Base-by-base conservation (phyloP, 169 alveolate species). In the Fabrea salina region DNA sequence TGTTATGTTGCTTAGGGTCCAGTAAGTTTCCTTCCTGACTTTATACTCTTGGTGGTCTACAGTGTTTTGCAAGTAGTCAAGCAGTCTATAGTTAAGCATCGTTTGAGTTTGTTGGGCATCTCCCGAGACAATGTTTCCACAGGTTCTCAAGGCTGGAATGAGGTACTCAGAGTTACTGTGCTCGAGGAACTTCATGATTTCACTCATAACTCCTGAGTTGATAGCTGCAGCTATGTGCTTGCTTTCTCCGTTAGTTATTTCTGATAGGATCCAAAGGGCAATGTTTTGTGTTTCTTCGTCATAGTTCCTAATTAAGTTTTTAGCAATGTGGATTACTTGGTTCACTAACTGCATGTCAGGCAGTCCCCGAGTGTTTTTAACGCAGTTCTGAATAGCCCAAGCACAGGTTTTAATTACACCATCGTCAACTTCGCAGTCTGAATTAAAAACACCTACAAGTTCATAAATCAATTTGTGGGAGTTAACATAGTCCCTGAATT, bases 121-220 rank as follows among this genome's bases (percentile, higher is more conserved):
- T 33, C 99, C 99, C 11, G 98, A 96, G 8, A 96, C 98, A 75
- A 95, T 85, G 88, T 98, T 98, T 32, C 99, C 99, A 25, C 97
- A 94, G 16, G 98, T 91, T 53, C 99, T 90, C 4, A 98, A 89
- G 3, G 99, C 97, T n/a, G 99, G 99, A 3, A 98, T 95, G 79
- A 95, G 96, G 30, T 97, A 96, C 54, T 95, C 91, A 25, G 94
- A 84, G 16, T 91, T 84, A 4, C 91, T 68, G 78, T 96, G 98
- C 22, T 83, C 91, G 70, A 97, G 83, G 39, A 97, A 88, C 59
- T 93, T 97, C 2, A 97, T 96, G 32, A 98, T 90, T 32, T 98
- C 85, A 5, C 94, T 96, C 32, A 97, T 84, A 19, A 95, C 98
- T 27, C 96, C 98, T 40, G 97, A 79, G 49, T 94, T 95, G 32